Base-by-base conservation (phyloP, 352 stramenopile genomes). In the Globisporangium rhizosaccharum region DNA sequence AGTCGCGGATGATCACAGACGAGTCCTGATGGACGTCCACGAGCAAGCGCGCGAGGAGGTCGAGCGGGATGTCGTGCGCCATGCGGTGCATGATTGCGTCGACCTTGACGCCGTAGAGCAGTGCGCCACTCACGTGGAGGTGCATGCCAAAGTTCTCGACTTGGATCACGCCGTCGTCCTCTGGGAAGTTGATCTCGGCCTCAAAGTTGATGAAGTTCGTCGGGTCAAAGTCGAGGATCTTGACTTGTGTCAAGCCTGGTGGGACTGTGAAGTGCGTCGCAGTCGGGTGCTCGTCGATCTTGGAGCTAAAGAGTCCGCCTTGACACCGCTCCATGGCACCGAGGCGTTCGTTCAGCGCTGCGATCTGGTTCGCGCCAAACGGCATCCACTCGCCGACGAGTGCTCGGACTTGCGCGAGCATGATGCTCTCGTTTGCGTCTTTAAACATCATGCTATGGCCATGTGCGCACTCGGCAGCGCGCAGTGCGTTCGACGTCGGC, bases 171-270 rank as follows among this genome's bases (percentile, higher is more conserved):
- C 94, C 95, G 25, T 91, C 86, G 44, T 96, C 87, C 66, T 98
- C 92, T 7, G 94, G 86, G 59, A 97, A 98, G 55, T 98, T 90
- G 67, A 99, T 99, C 65, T 99, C 96, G 11, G 96, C 96, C 66
- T 99, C 96, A 58, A 99, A 99, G 65, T 99, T 99, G 61, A 98
- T 98, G 61, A 98, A 97, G 47, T 98, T 96, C 25, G 96, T 97
- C 52, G 97, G 76, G 50, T 97, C 97, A 67, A 98, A 99, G 68
- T 99, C 96, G 14, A 99, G 75, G 45, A 99, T 98, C 62, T 97
- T 95, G 50, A 99, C 93, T 49, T 90, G 87, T 6, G 96, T 99
- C n/a, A 99, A 79, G 36, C 97, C 93, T 4, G 96, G 92, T 1
- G 77, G 76, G 18, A 94, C 85, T 47, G 83, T 83, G 60, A 98